Percentiles rank a stretch among this genome's conserved stretches.
These are phyloP conservation scores for Xylogone sp. DNA, from an alignment of 2,329 filamentous ascomycete species.

Conservation along the genomic window DNA sequence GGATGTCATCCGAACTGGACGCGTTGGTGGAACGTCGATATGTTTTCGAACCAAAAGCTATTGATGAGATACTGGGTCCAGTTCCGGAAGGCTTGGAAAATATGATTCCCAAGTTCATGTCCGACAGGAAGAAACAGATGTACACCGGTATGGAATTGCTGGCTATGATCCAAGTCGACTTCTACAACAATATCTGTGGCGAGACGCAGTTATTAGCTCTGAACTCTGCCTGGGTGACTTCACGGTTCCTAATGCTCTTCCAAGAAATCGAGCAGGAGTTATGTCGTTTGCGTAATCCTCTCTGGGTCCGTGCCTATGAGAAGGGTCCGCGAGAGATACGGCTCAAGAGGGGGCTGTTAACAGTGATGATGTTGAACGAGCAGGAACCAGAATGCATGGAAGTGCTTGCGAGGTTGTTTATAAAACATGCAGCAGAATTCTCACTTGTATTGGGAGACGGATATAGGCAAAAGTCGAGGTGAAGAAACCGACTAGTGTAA, in stretches of 20 bases:
- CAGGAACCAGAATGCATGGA: constrained; percentile 29
- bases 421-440: constrained; percentile 22
- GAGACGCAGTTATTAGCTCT: constrained; percentile 25
- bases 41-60: neutral
- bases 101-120: too few relatives aligned
- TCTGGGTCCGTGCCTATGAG: constrained; percentile 28
- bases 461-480: too few relatives aligned
- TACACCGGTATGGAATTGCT: constrained; percentile 12
- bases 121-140: neutral
- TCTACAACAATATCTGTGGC: constrained; percentile 27
- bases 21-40: neutral
- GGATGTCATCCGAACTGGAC: too few relatives aligned
- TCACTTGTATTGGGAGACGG: constrained; percentile 33
- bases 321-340: constrained; percentile 6
- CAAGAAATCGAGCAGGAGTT: constrained; percentile 26
- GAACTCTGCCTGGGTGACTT: constrained; percentile 30
- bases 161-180: constrained; percentile 22
- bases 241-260: constrained; percentile 22
- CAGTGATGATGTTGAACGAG: constrained; percentile 16
- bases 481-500: too few relatives aligned
- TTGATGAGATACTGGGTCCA: neutral
- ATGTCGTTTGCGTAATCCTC: constrained; percentile 17
- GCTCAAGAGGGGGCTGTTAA: constrained; percentile 23
- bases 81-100: constrained; percentile 5
- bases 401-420: constrained; percentile 26